Evolutionary conservation across 768 basidiomycete genomes (phyloP).

Genomic region (Crepidotus variabilis): DNA sequence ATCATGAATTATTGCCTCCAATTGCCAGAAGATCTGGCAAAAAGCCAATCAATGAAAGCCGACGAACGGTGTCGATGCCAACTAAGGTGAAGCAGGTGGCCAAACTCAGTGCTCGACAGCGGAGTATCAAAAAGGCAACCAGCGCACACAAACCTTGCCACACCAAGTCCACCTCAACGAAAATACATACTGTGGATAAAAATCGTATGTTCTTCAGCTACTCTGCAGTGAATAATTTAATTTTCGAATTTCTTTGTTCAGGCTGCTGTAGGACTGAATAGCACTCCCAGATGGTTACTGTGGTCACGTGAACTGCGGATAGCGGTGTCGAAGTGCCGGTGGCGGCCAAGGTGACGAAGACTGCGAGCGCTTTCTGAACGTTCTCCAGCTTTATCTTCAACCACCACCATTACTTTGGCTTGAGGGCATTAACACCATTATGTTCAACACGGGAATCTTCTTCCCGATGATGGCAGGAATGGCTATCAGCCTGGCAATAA

Average conservation of each 20-base stretch:
- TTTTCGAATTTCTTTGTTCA: not conserved
- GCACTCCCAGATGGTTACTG: too few species aligned
- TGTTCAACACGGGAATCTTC: constrained; percentile 14
- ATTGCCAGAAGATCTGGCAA: not conserved
- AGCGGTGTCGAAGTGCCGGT: too few species aligned
- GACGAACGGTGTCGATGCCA: not conserved
- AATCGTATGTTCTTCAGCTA: too few species aligned
- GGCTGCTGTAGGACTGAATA: not conserved
- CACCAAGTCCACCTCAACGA: not conserved
- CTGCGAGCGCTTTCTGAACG: not conserved
- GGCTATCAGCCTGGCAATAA: constrained; percentile 48
- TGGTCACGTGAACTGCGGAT: too few species aligned
- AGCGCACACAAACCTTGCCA: not conserved
- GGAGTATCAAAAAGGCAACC: constrained; percentile 5
- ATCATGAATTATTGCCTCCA: constrained; percentile 36
- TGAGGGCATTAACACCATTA: not conserved
- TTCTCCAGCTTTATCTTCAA: not conserved
- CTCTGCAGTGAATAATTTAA: too few species aligned
- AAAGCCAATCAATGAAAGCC: not conserved
- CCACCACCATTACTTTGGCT: not conserved
- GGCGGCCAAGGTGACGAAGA: too few species aligned
- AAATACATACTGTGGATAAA: not conserved
- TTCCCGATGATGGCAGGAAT: constrained; percentile 42
- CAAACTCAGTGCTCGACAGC: not conserved
- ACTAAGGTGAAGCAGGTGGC: constrained; percentile 2